phyloP scores from a whole-genome alignment of 495 filamentous ascomycete genomes.

The Aspergillus cristatus region DNA sequence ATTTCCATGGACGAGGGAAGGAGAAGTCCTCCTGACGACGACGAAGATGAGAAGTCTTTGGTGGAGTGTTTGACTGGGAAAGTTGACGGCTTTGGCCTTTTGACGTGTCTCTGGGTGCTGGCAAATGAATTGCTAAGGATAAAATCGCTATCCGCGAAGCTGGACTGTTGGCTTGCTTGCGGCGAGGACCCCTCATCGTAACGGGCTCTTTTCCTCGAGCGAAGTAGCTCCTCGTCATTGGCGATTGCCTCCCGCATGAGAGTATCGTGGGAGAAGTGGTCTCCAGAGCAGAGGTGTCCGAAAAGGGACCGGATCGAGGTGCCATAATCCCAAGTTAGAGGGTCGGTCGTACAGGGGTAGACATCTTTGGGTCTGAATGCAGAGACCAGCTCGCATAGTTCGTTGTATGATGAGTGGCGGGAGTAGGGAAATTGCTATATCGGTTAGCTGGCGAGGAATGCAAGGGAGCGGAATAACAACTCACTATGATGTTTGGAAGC shows the following conservation, averaged over 20 bases:
- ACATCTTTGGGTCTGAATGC: constrained; percentile 68
- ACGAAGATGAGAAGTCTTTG: neutral
- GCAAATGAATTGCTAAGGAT: constrained; percentile 1
- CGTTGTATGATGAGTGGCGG: constrained; percentile 77
- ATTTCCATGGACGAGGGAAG: constrained; percentile 8
- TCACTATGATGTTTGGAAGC: constrained; percentile 17
- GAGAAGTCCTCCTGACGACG: constrained; percentile 1
- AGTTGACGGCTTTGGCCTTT: neutral
- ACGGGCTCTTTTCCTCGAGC: constrained; percentile 17
- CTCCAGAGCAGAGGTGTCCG: constrained; percentile 54
- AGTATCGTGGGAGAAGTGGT: constrained; percentile 55
- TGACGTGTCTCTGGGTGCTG: neutral
- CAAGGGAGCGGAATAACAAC: neutral
- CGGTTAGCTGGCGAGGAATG: constrained; percentile 3
- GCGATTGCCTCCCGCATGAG: constrained; percentile 41
- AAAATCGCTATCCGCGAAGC: constrained; percentile 3
- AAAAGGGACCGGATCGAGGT: constrained; percentile 60
- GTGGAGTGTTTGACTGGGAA: neutral
- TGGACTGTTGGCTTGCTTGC: constrained; percentile 16
- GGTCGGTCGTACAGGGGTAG: constrained; percentile 74
- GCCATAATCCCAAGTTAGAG: constrained; percentile 49
- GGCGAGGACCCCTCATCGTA: constrained; percentile 14
- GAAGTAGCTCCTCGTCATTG: constrained; percentile 8
- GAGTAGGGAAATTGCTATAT: constrained; percentile 69
- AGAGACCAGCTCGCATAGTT: constrained; percentile 62